Evolutionary conservation across 2,329 filamentous ascomycete species (phyloP).

Genomic region (Parastagonospora avenae): DNA sequence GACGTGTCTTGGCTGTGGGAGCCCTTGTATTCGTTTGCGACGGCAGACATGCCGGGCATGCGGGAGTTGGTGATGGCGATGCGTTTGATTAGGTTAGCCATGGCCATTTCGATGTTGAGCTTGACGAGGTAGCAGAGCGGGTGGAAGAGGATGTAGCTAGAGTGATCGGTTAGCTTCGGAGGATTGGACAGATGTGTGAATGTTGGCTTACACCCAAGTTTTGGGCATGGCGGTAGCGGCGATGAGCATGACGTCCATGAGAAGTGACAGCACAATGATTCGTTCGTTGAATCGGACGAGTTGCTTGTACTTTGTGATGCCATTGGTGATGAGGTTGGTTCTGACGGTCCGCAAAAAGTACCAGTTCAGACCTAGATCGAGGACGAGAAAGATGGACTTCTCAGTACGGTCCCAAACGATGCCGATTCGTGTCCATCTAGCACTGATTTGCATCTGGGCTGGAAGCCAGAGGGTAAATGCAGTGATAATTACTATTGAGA

Average conservation of each 20-base stretch:
- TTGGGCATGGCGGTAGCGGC: constrained; percentile 55
- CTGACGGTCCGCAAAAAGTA: constrained; percentile 53
- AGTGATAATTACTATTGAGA: constrained; percentile 46
- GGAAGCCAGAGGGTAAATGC: constrained; percentile 50
- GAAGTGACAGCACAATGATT: constrained; percentile 57
- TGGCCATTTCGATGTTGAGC: constrained; percentile 59
- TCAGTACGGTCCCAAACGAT: constrained; percentile 47
- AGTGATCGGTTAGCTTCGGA: background rate
- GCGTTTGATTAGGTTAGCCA: constrained; percentile 56
- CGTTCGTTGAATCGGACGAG: constrained; percentile 58
- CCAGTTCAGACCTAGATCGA: constrained; percentile 46
- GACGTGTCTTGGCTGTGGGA: constrained; percentile 26
- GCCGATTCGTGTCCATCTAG: constrained; percentile 41
- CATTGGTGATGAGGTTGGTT: constrained; percentile 55
- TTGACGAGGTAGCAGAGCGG: constrained; percentile 58
- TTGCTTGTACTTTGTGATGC: constrained; percentile 57
- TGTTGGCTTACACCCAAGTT: constrained; percentile 48
- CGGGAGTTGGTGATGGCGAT: constrained; percentile 41
- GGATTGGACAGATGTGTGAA: too few relatives aligned
- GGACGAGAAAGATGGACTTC: constrained; percentile 45
- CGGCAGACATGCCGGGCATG: constrained; percentile 30
- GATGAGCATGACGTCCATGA: constrained; percentile 58
- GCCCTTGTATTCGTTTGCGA: constrained; percentile 37
- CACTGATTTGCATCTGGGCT: constrained; percentile 41
- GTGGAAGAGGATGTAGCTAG: constrained; percentile 56